Evolutionary conservation across 2,329 filamentous ascomycete genomes (phyloP), one percentile per base, ranked within the genome.

Genomic region (Penicillium sumatraense): DNA sequence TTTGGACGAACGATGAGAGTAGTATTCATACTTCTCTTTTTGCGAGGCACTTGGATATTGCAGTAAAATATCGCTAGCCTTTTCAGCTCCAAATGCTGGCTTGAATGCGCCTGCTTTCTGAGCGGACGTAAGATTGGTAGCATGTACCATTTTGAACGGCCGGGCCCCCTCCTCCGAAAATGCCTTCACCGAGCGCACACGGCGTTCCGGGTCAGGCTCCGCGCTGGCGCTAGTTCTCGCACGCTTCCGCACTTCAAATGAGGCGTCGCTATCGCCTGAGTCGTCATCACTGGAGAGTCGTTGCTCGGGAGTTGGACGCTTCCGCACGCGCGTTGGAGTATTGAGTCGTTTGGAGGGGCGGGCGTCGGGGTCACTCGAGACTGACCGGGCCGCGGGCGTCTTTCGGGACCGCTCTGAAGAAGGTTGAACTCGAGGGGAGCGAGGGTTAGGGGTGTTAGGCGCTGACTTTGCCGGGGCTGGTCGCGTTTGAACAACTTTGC

Each of bases 31-130:
- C 86, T 82, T 85, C 75, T 95, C 90, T 50, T 83, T 83, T 47
- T 82, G 81, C 53, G 86, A 83, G 58, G 82, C 79, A 72, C 90
- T 93, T 9, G 95, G 93, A 73, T 98, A 98, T 72, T 95, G 90
- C 63, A 98, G 77, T 68, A 87, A 80, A 56, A 96, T 84, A 10
- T 78, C 73, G 24, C 72, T 68, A 18, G 79, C 72, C 45, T 77
- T 74, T 42, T 71, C 72, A 38, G 73, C 77, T 11, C 77, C 76
- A 63, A 81, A 83, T 21, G 80, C 82, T 23, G 78, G 76, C 59
- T 77, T 80, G 69, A 81, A 86, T 60, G 82, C 81, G 50, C 70
- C 73, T 45, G 69, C 71, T 56, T 73, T 77, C 58, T 74, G 71
- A n/a, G 67, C 60, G 26, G 72, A 75, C 42, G 72, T 78, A 63